These are phyloP conservation scores for Penicillium brevicompactum DNA, from an alignment of 2,329 filamentous ascomycete species.

Conservation along the genomic window DNA sequence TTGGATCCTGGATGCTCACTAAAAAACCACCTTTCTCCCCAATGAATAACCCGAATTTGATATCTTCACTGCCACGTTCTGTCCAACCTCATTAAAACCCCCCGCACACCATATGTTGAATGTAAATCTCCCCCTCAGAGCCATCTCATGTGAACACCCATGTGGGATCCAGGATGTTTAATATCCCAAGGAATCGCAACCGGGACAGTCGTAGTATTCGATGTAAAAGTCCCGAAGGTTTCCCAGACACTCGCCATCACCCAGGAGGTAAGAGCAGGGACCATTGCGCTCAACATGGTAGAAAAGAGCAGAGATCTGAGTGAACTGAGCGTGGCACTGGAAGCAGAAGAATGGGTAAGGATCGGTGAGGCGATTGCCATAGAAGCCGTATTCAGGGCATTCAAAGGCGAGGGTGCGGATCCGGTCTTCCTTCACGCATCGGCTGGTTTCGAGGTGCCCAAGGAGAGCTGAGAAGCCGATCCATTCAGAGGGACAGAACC, in stretches of 20 bases:
- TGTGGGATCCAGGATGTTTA: neutral
- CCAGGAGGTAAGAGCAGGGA: neutral
- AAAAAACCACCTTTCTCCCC: neutral
- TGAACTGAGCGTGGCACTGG: neutral
- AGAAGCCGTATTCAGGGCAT: slow-evolving; percentile 1
- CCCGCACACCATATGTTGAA: neutral
- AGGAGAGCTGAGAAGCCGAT: neutral
- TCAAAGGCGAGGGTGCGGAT: slow-evolving; percentile 6
- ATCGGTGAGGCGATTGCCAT: neutral
- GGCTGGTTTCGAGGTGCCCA: neutral
- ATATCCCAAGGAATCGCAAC: neutral
- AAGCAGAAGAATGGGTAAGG: neutral
- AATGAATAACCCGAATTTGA: neutral
- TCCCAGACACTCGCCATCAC: neutral
- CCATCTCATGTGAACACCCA: no score
- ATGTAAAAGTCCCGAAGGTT: slow-evolving; percentile 2
- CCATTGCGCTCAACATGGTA: neutral
- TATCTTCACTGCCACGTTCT: neutral
- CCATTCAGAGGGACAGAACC: neutral
- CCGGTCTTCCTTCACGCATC: neutral
- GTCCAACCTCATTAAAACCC: neutral
- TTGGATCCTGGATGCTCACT: neutral
- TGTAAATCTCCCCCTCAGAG: no score
- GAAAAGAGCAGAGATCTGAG: neutral
- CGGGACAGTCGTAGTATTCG: slow-evolving; percentile 5